Evolutionary conservation across 1,139 yeast species (phyloP).

Genomic region (Nakaseomyces uthaithaninus): DNA sequence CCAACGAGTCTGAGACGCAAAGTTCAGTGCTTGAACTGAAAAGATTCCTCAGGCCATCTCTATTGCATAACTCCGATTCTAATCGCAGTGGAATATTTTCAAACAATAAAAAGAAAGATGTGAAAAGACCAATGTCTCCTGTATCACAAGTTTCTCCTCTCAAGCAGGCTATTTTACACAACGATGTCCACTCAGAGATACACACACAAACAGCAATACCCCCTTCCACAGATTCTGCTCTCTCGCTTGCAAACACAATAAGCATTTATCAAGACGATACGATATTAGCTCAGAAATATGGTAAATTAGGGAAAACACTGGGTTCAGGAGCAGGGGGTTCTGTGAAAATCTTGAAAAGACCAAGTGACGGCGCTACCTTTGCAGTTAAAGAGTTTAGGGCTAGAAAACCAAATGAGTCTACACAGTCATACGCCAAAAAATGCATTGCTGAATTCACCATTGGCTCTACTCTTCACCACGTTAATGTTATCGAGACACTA

Average conservation of each 20-base stretch:
- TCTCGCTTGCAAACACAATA: slow-evolving; percentile 26
- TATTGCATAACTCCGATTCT: slow-evolving; percentile 7
- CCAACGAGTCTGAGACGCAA: neutral
- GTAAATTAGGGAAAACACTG: slow-evolving; percentile 75
- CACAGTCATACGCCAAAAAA: slow-evolving; percentile 83
- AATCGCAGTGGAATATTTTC: slow-evolving; percentile 2
- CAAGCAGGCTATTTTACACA: slow-evolving; percentile 8
- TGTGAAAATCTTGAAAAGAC: slow-evolving; percentile 73
- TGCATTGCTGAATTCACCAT: slow-evolving; percentile 95
- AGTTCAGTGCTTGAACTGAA: slow-evolving; percentile 62
- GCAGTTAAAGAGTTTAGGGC: slow-evolving; percentile 95
- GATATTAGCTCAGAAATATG: slow-evolving; percentile 69
- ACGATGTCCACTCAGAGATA: slow-evolving; percentile 15
- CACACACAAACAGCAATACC: slow-evolving; percentile 31
- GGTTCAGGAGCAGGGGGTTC: slow-evolving; percentile 99
- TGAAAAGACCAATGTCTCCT: slow-evolving; percentile 1
- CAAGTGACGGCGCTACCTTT: slow-evolving; percentile 71
- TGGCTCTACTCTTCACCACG: slow-evolving; percentile 89
- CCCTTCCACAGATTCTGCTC: slow-evolving; percentile 28
- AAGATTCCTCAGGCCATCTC: slow-evolving; percentile 43
- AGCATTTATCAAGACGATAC: slow-evolving; percentile 46
- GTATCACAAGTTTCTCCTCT: neutral
- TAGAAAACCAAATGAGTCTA: slow-evolving; percentile 68
- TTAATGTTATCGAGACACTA: slow-evolving; percentile 88
- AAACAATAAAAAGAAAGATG: neutral